A percentile compares a stretch with the other conserved stretches of the same genome.
These are phyloP conservation scores for Boletus patriciae DNA, from an alignment of 768 basidiomycete species.

Conservation along the genomic window DNA sequence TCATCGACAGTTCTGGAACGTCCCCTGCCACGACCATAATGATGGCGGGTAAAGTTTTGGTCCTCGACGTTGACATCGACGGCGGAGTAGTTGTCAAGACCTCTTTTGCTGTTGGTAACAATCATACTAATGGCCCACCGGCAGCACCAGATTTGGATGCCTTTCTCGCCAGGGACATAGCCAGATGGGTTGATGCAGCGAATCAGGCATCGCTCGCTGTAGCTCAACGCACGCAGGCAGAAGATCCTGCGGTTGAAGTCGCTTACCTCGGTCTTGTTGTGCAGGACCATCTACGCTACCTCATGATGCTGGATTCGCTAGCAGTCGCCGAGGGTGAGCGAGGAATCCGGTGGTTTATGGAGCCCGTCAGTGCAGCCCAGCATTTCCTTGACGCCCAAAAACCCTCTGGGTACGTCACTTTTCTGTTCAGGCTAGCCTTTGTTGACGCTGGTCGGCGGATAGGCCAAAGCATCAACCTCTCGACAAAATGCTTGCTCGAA, in stretches of 20 bases:
- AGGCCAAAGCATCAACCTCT: slow-evolving; percentile 51
- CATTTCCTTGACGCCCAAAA: slow-evolving; percentile 20
- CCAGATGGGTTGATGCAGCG: slow-evolving; percentile 54
- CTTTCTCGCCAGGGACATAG: slow-evolving; percentile 57
- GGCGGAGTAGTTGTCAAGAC: slow-evolving; percentile 59
- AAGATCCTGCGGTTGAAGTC: slow-evolving; percentile 52
- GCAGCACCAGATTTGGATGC: slow-evolving; percentile 51
- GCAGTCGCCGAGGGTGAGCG: slow-evolving; percentile 55
- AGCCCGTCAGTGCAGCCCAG: slow-evolving; percentile 30
- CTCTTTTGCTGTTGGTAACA: slow-evolving; percentile 59
- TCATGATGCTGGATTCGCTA: slow-evolving; percentile 70
- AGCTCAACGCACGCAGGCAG: slow-evolving; percentile 36
- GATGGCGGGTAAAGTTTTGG: slow-evolving; percentile 77
- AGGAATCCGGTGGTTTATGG: slow-evolving; percentile 75
- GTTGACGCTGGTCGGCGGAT: neutral
- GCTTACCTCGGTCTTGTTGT: slow-evolving; percentile 49
- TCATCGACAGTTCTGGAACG: slow-evolving; percentile 56
- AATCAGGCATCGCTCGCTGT: slow-evolving; percentile 24
- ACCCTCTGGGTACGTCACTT: slow-evolving; percentile 15
- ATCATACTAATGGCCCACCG: slow-evolving; percentile 48
- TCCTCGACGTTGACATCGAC: slow-evolving; percentile 70
- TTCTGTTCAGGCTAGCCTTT: neutral
- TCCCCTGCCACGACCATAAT: slow-evolving; percentile 50
- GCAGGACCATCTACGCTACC: slow-evolving; percentile 58
- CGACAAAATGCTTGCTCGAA: slow-evolving; percentile 59